These are phyloP conservation scores for Trichophyton schoenleinii DNA, from an alignment of 2,329 filamentous ascomycete species.

Conservation along the genomic window DNA sequence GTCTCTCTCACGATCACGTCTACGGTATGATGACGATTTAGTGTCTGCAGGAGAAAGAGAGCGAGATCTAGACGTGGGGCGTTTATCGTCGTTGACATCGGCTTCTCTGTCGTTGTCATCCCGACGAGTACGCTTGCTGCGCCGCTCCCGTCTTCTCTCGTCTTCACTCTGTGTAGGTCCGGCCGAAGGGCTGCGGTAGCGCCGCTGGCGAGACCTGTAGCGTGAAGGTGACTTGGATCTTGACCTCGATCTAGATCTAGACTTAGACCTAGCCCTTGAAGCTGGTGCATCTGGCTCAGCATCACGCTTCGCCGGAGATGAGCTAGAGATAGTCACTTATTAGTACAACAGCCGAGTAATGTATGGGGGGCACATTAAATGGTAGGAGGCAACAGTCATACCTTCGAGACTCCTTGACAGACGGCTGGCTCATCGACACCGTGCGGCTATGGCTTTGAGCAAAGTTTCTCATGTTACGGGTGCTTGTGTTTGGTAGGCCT, in stretches of 20 bases:
- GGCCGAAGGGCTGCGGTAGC: slow-evolving; percentile 39
- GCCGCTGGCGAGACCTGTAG: slow-evolving; percentile 26
- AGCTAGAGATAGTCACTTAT: background rate
- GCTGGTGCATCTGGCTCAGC: background rate
- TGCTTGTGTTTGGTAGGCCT: slow-evolving; percentile 69
- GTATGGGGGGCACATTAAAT: background rate
- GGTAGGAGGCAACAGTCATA: slow-evolving; percentile 13
- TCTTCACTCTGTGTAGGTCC: slow-evolving; percentile 21
- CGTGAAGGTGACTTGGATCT: slow-evolving; percentile 10
- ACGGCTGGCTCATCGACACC: background rate
- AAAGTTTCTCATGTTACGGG: slow-evolving; percentile 49
- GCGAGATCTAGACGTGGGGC: slow-evolving; percentile 35
- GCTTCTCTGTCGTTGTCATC: slow-evolving; percentile 29
- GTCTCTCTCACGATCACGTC: slow-evolving; percentile 38
- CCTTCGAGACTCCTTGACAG: slow-evolving; percentile 19
- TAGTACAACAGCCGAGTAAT: background rate
- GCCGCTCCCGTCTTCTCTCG: slow-evolving; percentile 24
- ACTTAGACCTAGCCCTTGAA: slow-evolving; percentile 15
- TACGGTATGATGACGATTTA: slow-evolving; percentile 45
- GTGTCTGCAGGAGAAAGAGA: slow-evolving; percentile 52
- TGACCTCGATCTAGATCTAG: slow-evolving; percentile 26
- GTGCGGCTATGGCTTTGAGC: background rate
- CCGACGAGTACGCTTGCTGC: slow-evolving; percentile 22
- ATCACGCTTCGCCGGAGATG: background rate
- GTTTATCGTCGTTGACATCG: background rate